Conservation (phyloP, 2,329 filamentous ascomycete species). For the Pyricularia grisea region DNA sequence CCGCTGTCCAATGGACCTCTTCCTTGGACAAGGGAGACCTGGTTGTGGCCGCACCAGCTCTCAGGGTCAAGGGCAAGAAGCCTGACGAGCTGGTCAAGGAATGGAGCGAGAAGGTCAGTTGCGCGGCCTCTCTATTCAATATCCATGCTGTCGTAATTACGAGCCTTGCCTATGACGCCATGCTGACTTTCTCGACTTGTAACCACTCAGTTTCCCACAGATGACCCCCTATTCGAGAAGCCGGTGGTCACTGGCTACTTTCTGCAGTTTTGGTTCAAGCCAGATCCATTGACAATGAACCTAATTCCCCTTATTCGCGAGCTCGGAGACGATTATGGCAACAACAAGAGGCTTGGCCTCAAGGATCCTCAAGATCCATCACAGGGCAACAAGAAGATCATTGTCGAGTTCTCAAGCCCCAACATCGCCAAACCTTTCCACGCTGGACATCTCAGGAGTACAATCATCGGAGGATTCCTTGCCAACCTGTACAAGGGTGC, state of each 20-base stretch:
- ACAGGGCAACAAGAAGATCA: conserved; percentile 53
- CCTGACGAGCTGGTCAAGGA: conserved; percentile 51
- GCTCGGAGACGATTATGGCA: conserved; percentile 52
- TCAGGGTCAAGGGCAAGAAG: conserved; percentile 65
- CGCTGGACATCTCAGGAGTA: conserved; percentile 67
- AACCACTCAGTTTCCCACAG: conserved; percentile 49
- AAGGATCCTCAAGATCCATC: conserved; percentile 51
- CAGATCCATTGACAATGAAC: conserved; percentile 52
- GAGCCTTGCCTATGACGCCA: background rate
- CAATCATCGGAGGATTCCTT: conserved; percentile 71
- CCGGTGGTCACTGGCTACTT: conserved; percentile 60
- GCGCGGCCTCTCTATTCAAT: background rate
- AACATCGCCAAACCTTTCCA: conserved; percentile 85
- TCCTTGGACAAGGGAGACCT: conserved; percentile 77
- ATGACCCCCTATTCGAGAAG: conserved; percentile 63
- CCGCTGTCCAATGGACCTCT: conserved; percentile 67
- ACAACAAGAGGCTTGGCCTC: conserved; percentile 50
- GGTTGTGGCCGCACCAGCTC: conserved; percentile 67
- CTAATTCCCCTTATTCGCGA: conserved; percentile 62
- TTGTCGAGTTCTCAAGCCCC: conserved; percentile 77
- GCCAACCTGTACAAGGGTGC: conserved; percentile 60
- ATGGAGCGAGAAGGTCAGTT: conserved; percentile 48
- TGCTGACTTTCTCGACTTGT: conserved; percentile 5
- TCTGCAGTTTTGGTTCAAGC: conserved; percentile 72
- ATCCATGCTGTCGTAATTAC: background rate